Percentiles rank a stretch among this genome's conserved stretches.
Conservation (phyloP, 495 filamentous ascomycete genomes). For the Hypoxylon perforatum region DNA sequence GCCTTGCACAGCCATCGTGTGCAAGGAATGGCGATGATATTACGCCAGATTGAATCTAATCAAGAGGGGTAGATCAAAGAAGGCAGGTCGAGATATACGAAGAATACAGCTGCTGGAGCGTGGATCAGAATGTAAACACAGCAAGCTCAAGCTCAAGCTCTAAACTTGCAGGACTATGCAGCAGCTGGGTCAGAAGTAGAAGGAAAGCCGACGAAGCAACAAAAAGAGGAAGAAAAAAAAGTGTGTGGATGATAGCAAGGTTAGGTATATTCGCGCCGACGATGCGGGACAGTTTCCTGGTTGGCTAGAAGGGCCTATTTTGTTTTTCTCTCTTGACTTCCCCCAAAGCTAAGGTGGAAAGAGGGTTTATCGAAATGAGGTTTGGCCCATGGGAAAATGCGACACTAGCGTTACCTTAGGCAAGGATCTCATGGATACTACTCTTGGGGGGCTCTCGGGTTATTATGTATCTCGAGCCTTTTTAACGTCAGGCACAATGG, state of each 20-base stretch:
- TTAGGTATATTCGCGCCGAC: conserved; percentile 13
- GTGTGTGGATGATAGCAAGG: conserved; percentile 11
- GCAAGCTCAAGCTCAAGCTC: conserved; percentile 7
- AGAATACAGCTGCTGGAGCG: not conserved
- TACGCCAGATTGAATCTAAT: conserved; percentile 17
- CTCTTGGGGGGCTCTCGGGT: conserved; percentile 7
- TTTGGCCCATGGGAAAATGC: conserved; percentile 26
- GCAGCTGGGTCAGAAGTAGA: not conserved
- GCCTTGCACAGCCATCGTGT: conserved; percentile 52
- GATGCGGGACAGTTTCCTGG: conserved; percentile 16
- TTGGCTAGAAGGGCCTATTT: conserved; percentile 13
- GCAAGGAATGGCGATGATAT: conserved; percentile 28
- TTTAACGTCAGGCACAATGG: conserved; percentile 15
- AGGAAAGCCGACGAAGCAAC: not conserved
- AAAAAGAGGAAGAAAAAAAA: not conserved
- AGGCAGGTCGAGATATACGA: conserved; percentile 7
- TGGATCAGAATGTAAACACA: not conserved
- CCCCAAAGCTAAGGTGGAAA: conserved; percentile 29
- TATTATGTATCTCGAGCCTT: conserved; percentile 20
- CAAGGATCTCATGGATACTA: conserved; percentile 11
- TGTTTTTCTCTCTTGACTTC: conserved; percentile 18
- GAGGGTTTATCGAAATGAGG: conserved; percentile 24
- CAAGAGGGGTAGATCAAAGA: conserved; percentile 24
- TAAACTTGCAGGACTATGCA: not conserved
- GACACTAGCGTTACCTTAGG: conserved; percentile 30